phyloP scores from a whole-genome alignment of 306 rosid genomes.

The Dryas octopetala region DNA sequence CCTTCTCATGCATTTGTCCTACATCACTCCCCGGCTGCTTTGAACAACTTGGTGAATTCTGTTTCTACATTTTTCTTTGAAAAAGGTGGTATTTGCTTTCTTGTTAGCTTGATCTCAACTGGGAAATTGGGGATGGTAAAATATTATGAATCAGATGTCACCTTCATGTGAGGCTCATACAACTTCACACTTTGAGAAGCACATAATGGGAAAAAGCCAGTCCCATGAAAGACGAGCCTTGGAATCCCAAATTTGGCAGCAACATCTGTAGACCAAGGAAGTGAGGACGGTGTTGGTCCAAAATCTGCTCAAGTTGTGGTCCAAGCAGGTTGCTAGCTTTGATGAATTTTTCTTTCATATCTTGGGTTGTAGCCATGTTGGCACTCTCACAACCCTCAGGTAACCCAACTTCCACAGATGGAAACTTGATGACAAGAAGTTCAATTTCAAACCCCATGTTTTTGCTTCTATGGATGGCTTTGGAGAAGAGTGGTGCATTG shows the following conservation, averaged over 20 bases:
- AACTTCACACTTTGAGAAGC: not conserved
- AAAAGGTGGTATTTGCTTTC: slow-evolving; percentile 3
- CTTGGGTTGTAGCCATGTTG: not conserved
- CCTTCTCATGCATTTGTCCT: too few species aligned
- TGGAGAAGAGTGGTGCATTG: not conserved
- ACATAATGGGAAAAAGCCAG: slow-evolving; percentile 24
- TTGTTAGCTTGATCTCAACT: slow-evolving; percentile 33
- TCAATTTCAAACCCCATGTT: not conserved
- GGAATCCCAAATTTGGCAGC: slow-evolving; percentile 26
- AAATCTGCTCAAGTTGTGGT: slow-evolving; percentile 12
- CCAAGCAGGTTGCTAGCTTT: slow-evolving; percentile 13
- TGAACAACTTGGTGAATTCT: not conserved
- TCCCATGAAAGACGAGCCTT: slow-evolving; percentile 30
- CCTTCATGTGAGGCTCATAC: slow-evolving; percentile 33
- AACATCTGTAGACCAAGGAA: slow-evolving; percentile 22
- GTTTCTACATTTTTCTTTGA: not conserved
- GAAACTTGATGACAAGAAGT: slow-evolving; percentile 7
- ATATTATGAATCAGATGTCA: slow-evolving; percentile 35
- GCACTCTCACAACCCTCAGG: slow-evolving; percentile 4
- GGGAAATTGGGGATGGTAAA: slow-evolving; percentile 47
- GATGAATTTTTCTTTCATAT: not conserved
- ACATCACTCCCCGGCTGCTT: not conserved
- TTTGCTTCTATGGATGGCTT: not conserved
- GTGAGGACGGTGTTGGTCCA: slow-evolving; percentile 1
- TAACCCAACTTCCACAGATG: slow-evolving; percentile 8